Conservation (phyloP, 2,329 filamentous ascomycete genomes). For the Ophiostoma himal-ulmi region DNA sequence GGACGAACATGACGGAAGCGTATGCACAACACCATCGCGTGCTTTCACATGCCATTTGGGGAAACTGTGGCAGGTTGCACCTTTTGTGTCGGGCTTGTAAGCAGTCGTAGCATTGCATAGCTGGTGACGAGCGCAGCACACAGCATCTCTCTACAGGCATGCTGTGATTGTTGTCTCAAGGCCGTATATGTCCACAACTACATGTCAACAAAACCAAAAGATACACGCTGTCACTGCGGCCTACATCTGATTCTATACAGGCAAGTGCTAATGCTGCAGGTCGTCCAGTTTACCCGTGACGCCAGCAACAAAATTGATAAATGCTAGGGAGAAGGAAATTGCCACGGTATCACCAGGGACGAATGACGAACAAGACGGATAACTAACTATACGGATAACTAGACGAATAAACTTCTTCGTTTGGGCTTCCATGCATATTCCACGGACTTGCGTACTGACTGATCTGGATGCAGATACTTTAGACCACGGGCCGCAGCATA, state of each 20-base stretch:
- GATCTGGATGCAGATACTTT: neutral
- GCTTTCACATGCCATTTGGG: slow-evolving; percentile 1
- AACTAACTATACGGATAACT: neutral
- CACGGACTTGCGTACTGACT: neutral
- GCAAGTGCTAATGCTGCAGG: neutral
- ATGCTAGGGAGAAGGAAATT: neutral
- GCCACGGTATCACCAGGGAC: neutral
- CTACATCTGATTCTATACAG: neutral
- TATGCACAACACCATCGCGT: neutral
- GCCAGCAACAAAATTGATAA: neutral
- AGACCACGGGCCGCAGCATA: neutral
- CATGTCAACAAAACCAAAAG: neutral
- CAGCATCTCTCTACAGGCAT: neutral
- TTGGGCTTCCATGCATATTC: slow-evolving; percentile 3
- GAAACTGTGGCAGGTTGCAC: neutral
- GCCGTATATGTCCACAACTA: neutral
- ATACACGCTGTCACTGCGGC: neutral
- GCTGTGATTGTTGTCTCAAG: neutral
- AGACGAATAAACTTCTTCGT: slow-evolving; percentile 9
- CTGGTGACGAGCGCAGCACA: neutral
- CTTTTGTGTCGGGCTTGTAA: neutral
- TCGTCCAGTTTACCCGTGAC: neutral
- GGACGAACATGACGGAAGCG: neutral
- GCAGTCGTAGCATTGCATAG: neutral
- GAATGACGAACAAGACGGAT: neutral